Percentiles rank a stretch among this genome's conserved stretches.
phyloP scores from a whole-genome alignment of 345 rosid genomes.

The Linum usitatissimum region DNA sequence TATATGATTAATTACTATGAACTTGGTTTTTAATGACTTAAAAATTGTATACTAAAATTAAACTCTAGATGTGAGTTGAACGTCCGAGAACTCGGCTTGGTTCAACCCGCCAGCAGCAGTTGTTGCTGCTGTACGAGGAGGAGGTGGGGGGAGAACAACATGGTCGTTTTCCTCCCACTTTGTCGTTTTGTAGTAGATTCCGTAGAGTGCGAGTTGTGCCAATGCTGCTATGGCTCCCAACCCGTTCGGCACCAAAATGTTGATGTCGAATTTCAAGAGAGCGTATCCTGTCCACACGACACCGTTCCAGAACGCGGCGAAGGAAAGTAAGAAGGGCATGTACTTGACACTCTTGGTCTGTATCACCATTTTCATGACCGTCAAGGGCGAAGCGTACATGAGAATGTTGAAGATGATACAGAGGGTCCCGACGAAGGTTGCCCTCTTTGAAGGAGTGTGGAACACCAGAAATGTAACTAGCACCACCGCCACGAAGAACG shows the following conservation, averaged over 20 bases:
- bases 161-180: constrained; percentile 31
- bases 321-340: constrained; percentile 63
- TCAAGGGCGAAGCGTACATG: constrained; percentile 63
- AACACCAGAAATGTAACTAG: constrained; percentile 25
- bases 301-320: constrained; percentile 45
- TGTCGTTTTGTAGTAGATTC: constrained; percentile 32
- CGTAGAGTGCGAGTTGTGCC: constrained; percentile 37
- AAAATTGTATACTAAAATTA: background rate
- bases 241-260: constrained; percentile 50
- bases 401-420: constrained; percentile 28
- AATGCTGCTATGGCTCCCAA: constrained; percentile 45
- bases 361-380: constrained; percentile 59
- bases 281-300: constrained; percentile 49
- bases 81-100: background rate
- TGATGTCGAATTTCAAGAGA: constrained; percentile 42
- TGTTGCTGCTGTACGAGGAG: background rate
- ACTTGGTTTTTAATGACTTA: constrained; percentile 7
- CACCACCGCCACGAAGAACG: constrained; percentile 24
- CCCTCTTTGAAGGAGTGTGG: constrained; percentile 34
- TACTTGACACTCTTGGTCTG: constrained; percentile 73
- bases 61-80: constrained; percentile 18
- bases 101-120: background rate
- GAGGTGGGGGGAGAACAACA: too few species aligned
- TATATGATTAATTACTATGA: constrained; percentile 7
- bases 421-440: constrained; percentile 36